A percentile compares a stretch with the other conserved stretches of the same genome.
phyloP scores from a whole-genome alignment of 352 stramenopile species.

The Phytophthora macrochlamydospora region DNA sequence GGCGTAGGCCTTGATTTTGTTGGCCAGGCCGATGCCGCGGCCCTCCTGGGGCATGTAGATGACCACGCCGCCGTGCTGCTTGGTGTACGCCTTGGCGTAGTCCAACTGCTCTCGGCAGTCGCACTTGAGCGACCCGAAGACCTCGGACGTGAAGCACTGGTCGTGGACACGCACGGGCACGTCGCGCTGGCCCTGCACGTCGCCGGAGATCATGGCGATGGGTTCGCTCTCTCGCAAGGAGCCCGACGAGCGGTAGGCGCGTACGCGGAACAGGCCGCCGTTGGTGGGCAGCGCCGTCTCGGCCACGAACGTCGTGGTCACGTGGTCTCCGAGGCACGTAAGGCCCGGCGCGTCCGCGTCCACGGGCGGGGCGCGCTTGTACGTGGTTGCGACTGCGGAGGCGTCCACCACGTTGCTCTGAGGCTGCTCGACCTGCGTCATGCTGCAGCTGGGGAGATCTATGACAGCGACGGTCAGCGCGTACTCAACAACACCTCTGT shows the following conservation, averaged over 20 bases:
- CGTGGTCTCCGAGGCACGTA: constrained; percentile 75
- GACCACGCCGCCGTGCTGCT: constrained; percentile 94
- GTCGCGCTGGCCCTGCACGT: constrained; percentile 67
- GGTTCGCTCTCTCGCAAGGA: constrained; percentile 82
- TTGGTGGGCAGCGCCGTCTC: constrained; percentile 85
- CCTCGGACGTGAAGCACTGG: constrained; percentile 99
- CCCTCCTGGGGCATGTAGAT: constrained; percentile 99
- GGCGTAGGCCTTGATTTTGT: constrained; percentile 99
- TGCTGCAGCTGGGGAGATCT: constrained; percentile 1
- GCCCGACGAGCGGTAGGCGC: constrained; percentile 84
- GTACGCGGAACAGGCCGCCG: constrained; percentile 83
- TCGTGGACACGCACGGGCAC: constrained; percentile 97
- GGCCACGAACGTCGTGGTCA: constrained; percentile 81
- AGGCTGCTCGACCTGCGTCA: constrained; percentile 27
- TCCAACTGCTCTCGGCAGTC: constrained; percentile 99
- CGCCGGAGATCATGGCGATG: constrained; percentile 86
- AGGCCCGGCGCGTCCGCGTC: constrained; percentile 65
- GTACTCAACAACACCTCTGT: neutral
- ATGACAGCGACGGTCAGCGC: neutral
- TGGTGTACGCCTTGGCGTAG: constrained; percentile 94
- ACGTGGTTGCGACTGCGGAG: constrained; percentile 3
- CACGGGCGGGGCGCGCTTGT: constrained; percentile 28
- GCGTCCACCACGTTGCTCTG: constrained; percentile 9
- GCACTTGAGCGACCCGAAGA: constrained; percentile 98
- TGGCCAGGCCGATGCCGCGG: constrained; percentile 97